These are phyloP conservation scores for Fusarium subtropicale DNA, from an alignment of 2,329 filamentous ascomycete species.

Conservation along the genomic window DNA sequence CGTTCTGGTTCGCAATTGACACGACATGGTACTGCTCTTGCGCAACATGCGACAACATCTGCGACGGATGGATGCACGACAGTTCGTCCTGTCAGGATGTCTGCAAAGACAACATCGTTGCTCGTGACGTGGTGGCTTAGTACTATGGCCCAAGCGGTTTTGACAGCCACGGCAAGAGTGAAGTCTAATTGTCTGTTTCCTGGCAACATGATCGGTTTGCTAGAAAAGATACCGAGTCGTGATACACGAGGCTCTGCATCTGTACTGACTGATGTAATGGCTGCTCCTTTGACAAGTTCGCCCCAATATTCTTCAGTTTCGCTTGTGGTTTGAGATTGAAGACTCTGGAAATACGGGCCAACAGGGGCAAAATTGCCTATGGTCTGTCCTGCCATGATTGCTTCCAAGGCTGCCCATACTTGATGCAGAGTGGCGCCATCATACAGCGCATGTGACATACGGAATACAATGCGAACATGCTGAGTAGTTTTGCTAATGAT, in stretches of 20 bases:
- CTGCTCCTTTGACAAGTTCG: background rate
- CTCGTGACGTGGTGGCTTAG: background rate
- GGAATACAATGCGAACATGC: slow-evolving; percentile 1
- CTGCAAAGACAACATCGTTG: background rate
- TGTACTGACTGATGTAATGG: slow-evolving; percentile 3
- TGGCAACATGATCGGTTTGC: background rate
- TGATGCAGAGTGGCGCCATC: slow-evolving; percentile 3
- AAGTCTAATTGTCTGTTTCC: background rate
- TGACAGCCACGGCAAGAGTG: slow-evolving; percentile 3
- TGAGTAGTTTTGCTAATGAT: background rate
- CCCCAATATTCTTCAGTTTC: slow-evolving; percentile 4
- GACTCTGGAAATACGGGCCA: slow-evolving; percentile 5
- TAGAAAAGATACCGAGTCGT: slow-evolving; percentile 5
- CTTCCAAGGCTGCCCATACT: slow-evolving; percentile 6
- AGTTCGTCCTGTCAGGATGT: background rate
- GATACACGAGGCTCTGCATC: background rate
- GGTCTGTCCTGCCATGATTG: slow-evolving; percentile 3
- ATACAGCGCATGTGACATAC: slow-evolving; percentile 1
- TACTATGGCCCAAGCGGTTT: slow-evolving; percentile 2
- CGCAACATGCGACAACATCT: slow-evolving; percentile 3
- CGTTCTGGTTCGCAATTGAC: background rate
- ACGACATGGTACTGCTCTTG: slow-evolving; percentile 1
- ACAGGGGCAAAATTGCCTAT: slow-evolving; percentile 3
- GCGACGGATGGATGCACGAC: slow-evolving; percentile 1
- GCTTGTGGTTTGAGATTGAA: background rate